A percentile compares a stretch with the other conserved stretches of the same genome.
Evolutionary conservation across 129 eudicot species (phyloP).

Genomic region (Scalesia atractyloides): DNA sequence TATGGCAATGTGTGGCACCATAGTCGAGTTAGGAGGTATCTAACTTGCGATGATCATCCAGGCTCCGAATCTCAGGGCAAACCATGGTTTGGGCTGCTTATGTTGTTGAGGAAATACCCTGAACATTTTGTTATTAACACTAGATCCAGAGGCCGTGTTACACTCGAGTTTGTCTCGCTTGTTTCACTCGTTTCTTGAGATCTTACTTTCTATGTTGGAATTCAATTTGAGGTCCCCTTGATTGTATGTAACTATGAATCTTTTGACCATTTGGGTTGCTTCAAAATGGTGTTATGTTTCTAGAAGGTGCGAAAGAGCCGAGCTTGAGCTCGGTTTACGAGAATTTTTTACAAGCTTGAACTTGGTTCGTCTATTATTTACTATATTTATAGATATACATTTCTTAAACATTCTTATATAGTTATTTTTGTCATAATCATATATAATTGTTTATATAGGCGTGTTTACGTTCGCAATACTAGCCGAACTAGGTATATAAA

Average conservation of each 20-base stretch:
- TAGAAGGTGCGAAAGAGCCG: too few relatives aligned
- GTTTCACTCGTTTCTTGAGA: slow-evolving; percentile 74
- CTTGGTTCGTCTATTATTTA: too few relatives aligned
- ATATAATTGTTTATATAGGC: too few relatives aligned
- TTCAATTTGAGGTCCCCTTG: slow-evolving; percentile 1
- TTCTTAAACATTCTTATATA: too few relatives aligned
- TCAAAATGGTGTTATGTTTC: background rate
- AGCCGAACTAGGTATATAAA: too few relatives aligned
- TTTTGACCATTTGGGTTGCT: slow-evolving; percentile 14
- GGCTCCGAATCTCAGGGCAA: slow-evolving; percentile 74
- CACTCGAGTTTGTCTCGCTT: slow-evolving; percentile 83
- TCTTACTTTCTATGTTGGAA: background rate
- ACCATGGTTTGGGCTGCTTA: slow-evolving; percentile 93
- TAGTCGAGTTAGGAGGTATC: slow-evolving; percentile 84
- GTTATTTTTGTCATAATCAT: too few relatives aligned
- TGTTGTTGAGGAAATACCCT: slow-evolving; percentile 89
- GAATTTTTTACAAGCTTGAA: too few relatives aligned
- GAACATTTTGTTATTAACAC: slow-evolving; percentile 96
- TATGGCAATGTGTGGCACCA: slow-evolving; percentile 82
- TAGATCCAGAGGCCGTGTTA: slow-evolving; percentile 84
- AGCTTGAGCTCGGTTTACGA: too few relatives aligned
- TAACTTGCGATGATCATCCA: slow-evolving; percentile 73
- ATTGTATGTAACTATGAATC: slow-evolving; percentile 12
- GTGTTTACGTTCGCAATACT: too few relatives aligned
- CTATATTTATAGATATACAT: too few relatives aligned